phyloP scores from a whole-genome alignment of 2,329 filamentous ascomycete species.

The Leptoxyphium fumago region DNA sequence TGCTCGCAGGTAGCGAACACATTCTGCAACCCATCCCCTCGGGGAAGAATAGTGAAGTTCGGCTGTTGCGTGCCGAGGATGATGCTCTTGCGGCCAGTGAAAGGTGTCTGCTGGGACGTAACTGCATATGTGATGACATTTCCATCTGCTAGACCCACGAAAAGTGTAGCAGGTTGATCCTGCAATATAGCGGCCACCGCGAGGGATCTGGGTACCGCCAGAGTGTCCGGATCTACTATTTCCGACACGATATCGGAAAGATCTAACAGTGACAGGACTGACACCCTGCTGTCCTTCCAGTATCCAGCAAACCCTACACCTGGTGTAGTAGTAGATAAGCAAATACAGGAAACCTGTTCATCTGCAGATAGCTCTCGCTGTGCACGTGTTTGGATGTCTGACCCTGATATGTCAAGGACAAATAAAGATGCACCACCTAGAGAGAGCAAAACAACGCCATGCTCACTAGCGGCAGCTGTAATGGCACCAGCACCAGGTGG shows the following conservation, averaged over 20 bases:
- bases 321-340: slow-evolving; percentile 50
- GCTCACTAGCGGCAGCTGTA: slow-evolving; percentile 64
- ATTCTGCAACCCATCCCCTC: slow-evolving; percentile 50
- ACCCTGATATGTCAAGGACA: slow-evolving; percentile 46
- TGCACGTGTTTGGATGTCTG: slow-evolving; percentile 42
- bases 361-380: slow-evolving; percentile 47
- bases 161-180: slow-evolving; percentile 56
- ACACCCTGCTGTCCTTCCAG: slow-evolving; percentile 70
- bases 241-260: slow-evolving; percentile 53
- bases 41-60: slow-evolving; percentile 62
- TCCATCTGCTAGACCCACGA: slow-evolving; percentile 85
- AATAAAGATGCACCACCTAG: slow-evolving; percentile 59
- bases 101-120: slow-evolving; percentile 41
- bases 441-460: slow-evolving; percentile 55
- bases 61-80: slow-evolving; percentile 77
- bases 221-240: slow-evolving; percentile 42
- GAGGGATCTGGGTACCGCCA: slow-evolving; percentile 71
- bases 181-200: slow-evolving; percentile 61
- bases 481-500: slow-evolving; percentile 41
- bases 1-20: slow-evolving; percentile 92
- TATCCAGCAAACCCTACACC: slow-evolving; percentile 69
- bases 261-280: slow-evolving; percentile 53
- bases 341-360: slow-evolving; percentile 75
- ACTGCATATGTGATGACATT: slow-evolving; percentile 75
- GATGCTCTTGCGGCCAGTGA: slow-evolving; percentile 65